These are phyloP conservation scores for Leptographium procerum DNA, from an alignment of 2,329 filamentous ascomycete genomes.

Conservation along the genomic window DNA sequence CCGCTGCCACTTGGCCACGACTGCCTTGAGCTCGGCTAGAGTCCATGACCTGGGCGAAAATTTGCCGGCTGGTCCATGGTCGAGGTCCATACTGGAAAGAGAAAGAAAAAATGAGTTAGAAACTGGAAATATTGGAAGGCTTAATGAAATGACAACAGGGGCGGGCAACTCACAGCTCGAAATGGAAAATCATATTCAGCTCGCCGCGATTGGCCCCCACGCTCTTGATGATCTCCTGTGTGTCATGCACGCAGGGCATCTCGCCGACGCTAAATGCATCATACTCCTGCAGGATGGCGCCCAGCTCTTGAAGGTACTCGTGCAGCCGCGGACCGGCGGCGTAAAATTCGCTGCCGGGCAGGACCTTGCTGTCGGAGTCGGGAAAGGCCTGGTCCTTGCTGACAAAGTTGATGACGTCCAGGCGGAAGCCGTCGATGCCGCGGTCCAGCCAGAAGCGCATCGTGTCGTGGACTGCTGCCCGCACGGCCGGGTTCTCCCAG, in stretches of 20 bases:
- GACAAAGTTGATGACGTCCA: constrained; percentile 64
- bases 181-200: constrained; percentile 7
- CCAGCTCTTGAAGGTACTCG: constrained; percentile 55
- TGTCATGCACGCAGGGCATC: constrained; percentile 11
- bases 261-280: constrained; percentile 60
- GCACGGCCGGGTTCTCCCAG: constrained; percentile 61
- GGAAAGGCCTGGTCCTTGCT: constrained; percentile 47
- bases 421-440: constrained; percentile 60
- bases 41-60: constrained; percentile 3
- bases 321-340: constrained; percentile 45
- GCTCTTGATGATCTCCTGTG: constrained; percentile 6
- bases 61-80: constrained; percentile 4
- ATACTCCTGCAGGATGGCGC: constrained; percentile 57
- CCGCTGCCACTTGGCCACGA: constrained; percentile 22
- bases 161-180: no score
- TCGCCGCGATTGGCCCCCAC: constrained; percentile 2
- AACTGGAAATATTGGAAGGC: no score
- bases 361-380: constrained; percentile 33
- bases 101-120: neutral
- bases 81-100: constrained; percentile 6
- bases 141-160: no score
- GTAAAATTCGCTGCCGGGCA: constrained; percentile 27
- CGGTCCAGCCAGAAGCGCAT: constrained; percentile 71
- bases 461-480: constrained; percentile 57
- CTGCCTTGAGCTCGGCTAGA: neutral